These are phyloP conservation scores for Stromatinia cepivora DNA, from an alignment of 2,329 filamentous ascomycete genomes.

Conservation along the genomic window DNA sequence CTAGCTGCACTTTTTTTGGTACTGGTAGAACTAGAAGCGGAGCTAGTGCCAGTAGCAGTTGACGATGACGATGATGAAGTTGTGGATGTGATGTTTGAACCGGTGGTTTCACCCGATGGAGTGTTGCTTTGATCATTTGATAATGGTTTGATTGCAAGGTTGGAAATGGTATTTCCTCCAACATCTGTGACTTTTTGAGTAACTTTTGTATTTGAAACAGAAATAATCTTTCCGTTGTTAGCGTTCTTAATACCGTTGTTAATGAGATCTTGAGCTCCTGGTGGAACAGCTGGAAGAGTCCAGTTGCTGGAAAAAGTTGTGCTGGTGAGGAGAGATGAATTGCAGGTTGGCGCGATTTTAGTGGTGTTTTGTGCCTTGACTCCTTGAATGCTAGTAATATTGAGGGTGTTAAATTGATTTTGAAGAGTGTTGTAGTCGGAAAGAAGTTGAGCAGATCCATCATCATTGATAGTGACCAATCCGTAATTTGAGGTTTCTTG, in stretches of 20 bases:
- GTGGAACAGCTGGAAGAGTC: slow-evolving; percentile 68
- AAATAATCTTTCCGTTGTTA: slow-evolving; percentile 64
- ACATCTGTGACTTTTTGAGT: slow-evolving; percentile 56
- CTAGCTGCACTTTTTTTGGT: slow-evolving; percentile 15
- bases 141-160: slow-evolving; percentile 59
- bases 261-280: slow-evolving; percentile 70
- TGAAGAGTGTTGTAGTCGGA: slow-evolving; percentile 73
- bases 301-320: slow-evolving; percentile 76
- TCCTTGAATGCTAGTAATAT: slow-evolving; percentile 67
- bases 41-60: slow-evolving; percentile 43
- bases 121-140: slow-evolving; percentile 54
- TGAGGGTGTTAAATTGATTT: slow-evolving; percentile 71
- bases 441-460: slow-evolving; percentile 58
- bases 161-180: slow-evolving; percentile 58
- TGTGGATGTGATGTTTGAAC: neutral
- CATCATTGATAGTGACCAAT: slow-evolving; percentile 61
- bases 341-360: slow-evolving; percentile 64
- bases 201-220: slow-evolving; percentile 55
- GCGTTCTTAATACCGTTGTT: slow-evolving; percentile 69
- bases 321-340: slow-evolving; percentile 62
- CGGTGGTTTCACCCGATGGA: slow-evolving; percentile 42
- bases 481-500: slow-evolving; percentile 68
- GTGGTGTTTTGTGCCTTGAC: slow-evolving; percentile 57
- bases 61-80: neutral
- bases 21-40: neutral